Percentiles rank a stretch among this genome's conserved stretches.
These are phyloP conservation scores for Boletus eberwhitei DNA, from an alignment of 768 basidiomycete species.

Conservation along the genomic window DNA sequence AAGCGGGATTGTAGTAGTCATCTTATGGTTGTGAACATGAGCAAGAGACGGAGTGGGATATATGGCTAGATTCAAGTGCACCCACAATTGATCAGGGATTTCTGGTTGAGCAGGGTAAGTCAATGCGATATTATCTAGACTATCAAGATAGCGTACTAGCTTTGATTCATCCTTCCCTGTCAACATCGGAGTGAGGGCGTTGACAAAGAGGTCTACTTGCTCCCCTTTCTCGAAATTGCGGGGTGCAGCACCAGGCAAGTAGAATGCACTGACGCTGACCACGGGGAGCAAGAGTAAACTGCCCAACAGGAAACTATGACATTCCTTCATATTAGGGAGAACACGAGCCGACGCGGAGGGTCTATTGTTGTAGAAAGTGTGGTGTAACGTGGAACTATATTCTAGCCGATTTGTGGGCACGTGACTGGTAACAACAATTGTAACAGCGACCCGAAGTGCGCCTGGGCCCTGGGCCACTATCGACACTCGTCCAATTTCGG, in stretches of 20 bases:
- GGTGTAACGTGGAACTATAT: slow-evolving; percentile 5
- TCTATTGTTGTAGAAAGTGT: not conserved
- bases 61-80: not conserved
- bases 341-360: not conserved
- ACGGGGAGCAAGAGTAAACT: slow-evolving; percentile 18
- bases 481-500: not conserved
- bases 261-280: slow-evolving; percentile 59
- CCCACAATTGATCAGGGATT: slow-evolving; percentile 87
- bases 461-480: no score
- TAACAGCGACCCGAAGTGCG: no score
- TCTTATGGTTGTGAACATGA: slow-evolving; percentile 42
- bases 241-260: slow-evolving; percentile 89
- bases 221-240: slow-evolving; percentile 76
- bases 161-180: slow-evolving; percentile 65
- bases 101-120: slow-evolving; percentile 41
- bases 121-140: slow-evolving; percentile 1
- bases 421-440: slow-evolving; percentile 11
- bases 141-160: slow-evolving; percentile 48
- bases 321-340: slow-evolving; percentile 21
- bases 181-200: slow-evolving; percentile 85
- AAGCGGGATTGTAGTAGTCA: slow-evolving; percentile 87
- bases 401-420: slow-evolving; percentile 1
- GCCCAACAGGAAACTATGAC: slow-evolving; percentile 11
- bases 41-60: not conserved
- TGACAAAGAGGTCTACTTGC: slow-evolving; percentile 76